Percentiles rank a stretch among this genome's conserved stretches.
Evolutionary conservation across 208 protist genomes (phyloP).

Genomic region (Wallacemonas sp.): DNA sequence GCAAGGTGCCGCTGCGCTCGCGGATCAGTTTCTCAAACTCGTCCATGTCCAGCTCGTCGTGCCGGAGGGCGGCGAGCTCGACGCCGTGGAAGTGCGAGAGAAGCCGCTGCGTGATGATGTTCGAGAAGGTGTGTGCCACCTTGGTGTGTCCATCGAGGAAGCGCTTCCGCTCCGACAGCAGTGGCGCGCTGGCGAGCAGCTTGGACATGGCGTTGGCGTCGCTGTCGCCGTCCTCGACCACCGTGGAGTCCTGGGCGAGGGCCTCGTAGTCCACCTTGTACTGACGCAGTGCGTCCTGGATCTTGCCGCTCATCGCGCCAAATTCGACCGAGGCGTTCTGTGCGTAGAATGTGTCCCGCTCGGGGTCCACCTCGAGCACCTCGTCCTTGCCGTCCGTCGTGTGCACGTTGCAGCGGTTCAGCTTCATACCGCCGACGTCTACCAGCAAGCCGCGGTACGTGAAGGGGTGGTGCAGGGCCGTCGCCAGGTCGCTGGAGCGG

Average conservation of each 20-base stretch:
- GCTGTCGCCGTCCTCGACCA: conserved; percentile 38
- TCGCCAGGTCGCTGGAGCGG: conserved; percentile 77
- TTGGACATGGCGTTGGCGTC: conserved; percentile 77
- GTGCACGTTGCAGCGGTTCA: conserved; percentile 77
- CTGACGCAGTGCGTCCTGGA: conserved; percentile 62
- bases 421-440: conserved; percentile 74
- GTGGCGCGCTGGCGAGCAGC: conserved; percentile 74
- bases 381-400: conserved; percentile 58
- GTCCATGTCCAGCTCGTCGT: conserved; percentile 67
- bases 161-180: conserved; percentile 81
- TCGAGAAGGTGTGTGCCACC: conserved; percentile 71
- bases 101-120: conserved; percentile 61
- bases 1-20: conserved; percentile 38
- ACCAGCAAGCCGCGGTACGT: conserved; percentile 86
- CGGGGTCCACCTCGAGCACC: conserved; percentile 81
- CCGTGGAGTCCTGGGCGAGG: conserved; percentile 40
- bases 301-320: conserved; percentile 65
- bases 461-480: conserved; percentile 88
- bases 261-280: conserved; percentile 79
- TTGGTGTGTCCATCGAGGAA: conserved; percentile 86
- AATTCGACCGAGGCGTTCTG: conserved; percentile 74
- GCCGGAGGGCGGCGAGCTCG: conserved; percentile 67
- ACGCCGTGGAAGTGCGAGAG: conserved; percentile 89
- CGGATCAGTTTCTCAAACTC: conserved; percentile 67
- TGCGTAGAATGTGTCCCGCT: conserved; percentile 80